These are phyloP conservation scores for Penicillium sp. DNA, from an alignment of 2,329 filamentous ascomycete genomes.

Conservation along the genomic window DNA sequence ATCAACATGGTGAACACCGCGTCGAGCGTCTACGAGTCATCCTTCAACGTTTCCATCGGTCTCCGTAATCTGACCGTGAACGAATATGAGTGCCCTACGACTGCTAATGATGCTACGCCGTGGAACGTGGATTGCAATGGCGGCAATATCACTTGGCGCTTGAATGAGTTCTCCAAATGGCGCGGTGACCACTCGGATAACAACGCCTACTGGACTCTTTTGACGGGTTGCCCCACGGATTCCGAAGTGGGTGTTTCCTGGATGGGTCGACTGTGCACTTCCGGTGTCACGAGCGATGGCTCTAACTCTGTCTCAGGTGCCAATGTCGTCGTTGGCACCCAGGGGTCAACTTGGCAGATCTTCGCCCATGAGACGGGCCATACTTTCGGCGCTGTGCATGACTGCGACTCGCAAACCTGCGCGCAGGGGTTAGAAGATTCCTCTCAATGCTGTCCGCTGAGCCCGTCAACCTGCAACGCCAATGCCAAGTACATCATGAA, in stretches of 20 bases:
- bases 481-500: constrained; percentile 90
- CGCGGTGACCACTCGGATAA: constrained; percentile 71
- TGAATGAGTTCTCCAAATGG: constrained; percentile 89
- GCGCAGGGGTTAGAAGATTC: constrained; percentile 58
- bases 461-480: constrained; percentile 67
- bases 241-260: constrained; percentile 88
- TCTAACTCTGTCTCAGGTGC: constrained; percentile 75
- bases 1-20: constrained; percentile 82
- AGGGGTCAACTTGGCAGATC: constrained; percentile 87
- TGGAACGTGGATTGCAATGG: constrained; percentile 77
- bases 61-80: constrained; percentile 81
- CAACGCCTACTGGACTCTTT: constrained; percentile 91
- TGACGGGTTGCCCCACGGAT: constrained; percentile 77
- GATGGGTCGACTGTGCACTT: constrained; percentile 80
- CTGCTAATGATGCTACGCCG: constrained; percentile 63
- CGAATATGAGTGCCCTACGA: constrained; percentile 69
- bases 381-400: constrained; percentile 93
- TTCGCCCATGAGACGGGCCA: constrained; percentile 93
- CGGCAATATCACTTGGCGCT: constrained; percentile 66
- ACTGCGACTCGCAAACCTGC: constrained; percentile 74
- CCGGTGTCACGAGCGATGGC: constrained; percentile 50
- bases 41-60: constrained; percentile 92
- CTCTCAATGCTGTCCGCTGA: constrained; percentile 79
- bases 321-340: constrained; percentile 83
- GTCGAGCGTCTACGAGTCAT: constrained; percentile 80